phyloP scores from a whole-genome alignment of 768 basidiomycete genomes.

The Termitomyces sp. region DNA sequence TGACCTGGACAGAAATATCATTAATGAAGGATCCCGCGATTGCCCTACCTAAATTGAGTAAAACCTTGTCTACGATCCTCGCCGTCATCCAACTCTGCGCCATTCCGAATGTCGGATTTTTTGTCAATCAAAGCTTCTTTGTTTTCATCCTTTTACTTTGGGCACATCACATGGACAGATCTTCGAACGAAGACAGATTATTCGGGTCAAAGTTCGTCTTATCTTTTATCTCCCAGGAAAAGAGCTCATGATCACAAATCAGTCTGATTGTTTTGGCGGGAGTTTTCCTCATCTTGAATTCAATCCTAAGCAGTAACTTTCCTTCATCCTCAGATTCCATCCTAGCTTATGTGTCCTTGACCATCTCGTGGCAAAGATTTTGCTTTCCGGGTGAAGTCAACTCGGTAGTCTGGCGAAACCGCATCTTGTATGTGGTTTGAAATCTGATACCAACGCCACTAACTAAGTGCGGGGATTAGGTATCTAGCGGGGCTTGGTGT shows the following conservation, averaged over 20 bases:
- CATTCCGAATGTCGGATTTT: background rate
- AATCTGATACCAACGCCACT: background rate
- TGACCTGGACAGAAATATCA: background rate
- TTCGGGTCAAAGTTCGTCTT: background rate
- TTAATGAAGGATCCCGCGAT: background rate
- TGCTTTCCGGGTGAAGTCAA: background rate
- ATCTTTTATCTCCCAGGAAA: background rate
- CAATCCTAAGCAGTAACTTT: background rate
- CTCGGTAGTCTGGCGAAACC: background rate
- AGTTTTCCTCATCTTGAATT: background rate
- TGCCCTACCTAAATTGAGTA: background rate
- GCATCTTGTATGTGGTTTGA: background rate
- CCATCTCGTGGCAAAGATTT: background rate
- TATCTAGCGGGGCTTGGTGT: background rate
- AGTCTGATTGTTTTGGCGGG: background rate
- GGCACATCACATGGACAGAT: background rate
- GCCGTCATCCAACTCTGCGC: background rate
- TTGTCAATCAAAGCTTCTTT: background rate
- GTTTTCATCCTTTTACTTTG: background rate
- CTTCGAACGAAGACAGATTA: background rate
- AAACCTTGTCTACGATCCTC: background rate
- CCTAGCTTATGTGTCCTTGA: background rate
- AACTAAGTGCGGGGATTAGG: background rate
- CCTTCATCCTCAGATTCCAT: background rate
- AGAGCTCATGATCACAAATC: background rate